These are phyloP conservation scores for Sabuloglossum arenarium DNA, from an alignment of 495 filamentous ascomycete species.

Conservation along the genomic window DNA sequence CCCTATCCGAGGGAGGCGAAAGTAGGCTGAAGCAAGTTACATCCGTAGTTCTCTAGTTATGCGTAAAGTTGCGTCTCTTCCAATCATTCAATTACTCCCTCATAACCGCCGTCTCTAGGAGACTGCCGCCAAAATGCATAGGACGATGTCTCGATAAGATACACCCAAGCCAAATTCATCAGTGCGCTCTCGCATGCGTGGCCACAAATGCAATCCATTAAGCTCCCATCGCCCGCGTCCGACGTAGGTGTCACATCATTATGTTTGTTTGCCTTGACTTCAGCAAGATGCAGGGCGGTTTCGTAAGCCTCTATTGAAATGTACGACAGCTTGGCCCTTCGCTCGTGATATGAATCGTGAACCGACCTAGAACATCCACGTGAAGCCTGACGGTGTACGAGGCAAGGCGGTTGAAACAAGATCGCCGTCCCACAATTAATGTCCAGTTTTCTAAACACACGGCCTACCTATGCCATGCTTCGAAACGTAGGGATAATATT, in stretches of 20 bases:
- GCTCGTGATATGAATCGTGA: background rate
- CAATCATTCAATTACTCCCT: background rate
- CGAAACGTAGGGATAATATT: background rate
- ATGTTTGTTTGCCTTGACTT: background rate
- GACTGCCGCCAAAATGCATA: background rate
- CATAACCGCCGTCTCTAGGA: background rate
- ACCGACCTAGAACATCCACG: too few relatives aligned
- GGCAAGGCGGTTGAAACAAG: background rate
- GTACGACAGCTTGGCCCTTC: background rate
- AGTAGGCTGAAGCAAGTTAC: background rate
- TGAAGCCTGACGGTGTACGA: background rate
- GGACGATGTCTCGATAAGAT: background rate
- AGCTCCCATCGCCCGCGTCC: background rate
- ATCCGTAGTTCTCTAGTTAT: background rate
- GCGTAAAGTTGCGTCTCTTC: background rate
- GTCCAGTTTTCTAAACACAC: background rate
- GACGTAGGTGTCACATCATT: background rate
- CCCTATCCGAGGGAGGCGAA: background rate
- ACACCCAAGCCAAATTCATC: background rate
- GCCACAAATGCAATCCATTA: background rate
- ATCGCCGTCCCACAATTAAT: background rate
- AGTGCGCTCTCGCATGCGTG: background rate
- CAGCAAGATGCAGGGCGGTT: background rate
- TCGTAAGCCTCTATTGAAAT: too few relatives aligned
- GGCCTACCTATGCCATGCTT: background rate